These are phyloP conservation scores for Botryotinia globosa DNA, from an alignment of 2,329 filamentous ascomycete species.

Conservation along the genomic window DNA sequence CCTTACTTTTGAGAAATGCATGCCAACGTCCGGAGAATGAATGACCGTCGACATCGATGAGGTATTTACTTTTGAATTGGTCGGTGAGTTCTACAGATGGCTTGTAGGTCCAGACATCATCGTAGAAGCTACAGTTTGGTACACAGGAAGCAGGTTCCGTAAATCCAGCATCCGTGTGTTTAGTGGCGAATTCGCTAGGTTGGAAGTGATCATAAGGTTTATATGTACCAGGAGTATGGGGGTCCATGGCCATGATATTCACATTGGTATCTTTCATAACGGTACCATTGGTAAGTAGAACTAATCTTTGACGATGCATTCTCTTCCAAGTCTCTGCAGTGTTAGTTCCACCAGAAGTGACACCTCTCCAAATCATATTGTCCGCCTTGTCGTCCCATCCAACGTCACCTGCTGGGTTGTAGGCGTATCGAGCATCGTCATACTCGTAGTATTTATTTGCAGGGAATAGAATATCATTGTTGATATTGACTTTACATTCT, in stretches of 20 bases:
- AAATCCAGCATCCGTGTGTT: conserved; percentile 40
- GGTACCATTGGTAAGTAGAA: conserved; percentile 53
- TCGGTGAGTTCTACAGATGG: conserved; percentile 53
- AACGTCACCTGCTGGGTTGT: conserved; percentile 53
- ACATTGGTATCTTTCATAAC: conserved; percentile 43
- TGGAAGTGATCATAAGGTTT: conserved; percentile 43
- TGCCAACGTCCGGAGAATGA: conserved; percentile 67
- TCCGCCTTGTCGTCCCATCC: conserved; percentile 57
- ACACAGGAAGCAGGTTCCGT: conserved; percentile 46
- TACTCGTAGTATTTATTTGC: conserved; percentile 60
- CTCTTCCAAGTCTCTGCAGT: conserved; percentile 50
- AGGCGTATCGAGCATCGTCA: conserved; percentile 56
- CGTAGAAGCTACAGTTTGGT: conserved; percentile 45
- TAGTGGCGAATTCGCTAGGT: conserved; percentile 39
- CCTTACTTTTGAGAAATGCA: conserved; percentile 66
- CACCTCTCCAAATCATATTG: conserved; percentile 61
- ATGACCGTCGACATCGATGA: conserved; percentile 76
- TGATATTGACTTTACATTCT: conserved; percentile 60
- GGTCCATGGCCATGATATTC: conserved; percentile 38
- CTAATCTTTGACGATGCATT: conserved; percentile 58
- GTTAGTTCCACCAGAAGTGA: conserved; percentile 57
- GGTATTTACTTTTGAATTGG: conserved; percentile 62
- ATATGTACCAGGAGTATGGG: conserved; percentile 43
- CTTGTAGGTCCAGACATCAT: conserved; percentile 48
- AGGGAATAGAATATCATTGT: conserved; percentile 63